These are phyloP conservation scores for Pseudozyma sp. DNA, from an alignment of 1,284 basidiomycete genomes.

Conservation along the genomic window DNA sequence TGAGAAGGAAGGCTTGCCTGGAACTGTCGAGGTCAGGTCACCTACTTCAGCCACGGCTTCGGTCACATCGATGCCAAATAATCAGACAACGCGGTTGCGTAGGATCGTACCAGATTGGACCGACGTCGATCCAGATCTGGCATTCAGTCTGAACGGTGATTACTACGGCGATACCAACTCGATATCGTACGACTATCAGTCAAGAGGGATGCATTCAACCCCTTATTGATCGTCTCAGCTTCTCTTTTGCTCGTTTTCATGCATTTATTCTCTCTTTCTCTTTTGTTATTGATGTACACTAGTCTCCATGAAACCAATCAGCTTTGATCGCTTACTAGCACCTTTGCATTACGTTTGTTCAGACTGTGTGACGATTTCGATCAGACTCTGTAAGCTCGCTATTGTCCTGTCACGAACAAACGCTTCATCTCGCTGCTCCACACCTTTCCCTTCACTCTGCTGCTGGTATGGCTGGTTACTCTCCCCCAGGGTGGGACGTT, in stretches of 20 bases:
- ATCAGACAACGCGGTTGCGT: constrained; percentile 12
- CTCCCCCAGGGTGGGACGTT: constrained; percentile 17
- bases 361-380: constrained; percentile 22
- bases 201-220: constrained; percentile 36
- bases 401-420: constrained; percentile 23
- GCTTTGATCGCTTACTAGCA: not conserved
- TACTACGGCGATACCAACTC: constrained; percentile 35
- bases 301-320: not conserved
- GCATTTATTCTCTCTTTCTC: not conserved
- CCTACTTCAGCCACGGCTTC: constrained; percentile 4
- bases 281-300: constrained; percentile 5
- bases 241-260: not conserved
- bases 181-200: constrained; percentile 49
- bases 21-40: constrained; percentile 10
- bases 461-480: constrained; percentile 41
- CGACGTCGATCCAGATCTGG: constrained; percentile 48
- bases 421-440: constrained; percentile 3
- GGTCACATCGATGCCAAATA: constrained; percentile 16
- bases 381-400: constrained; percentile 10
- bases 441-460: constrained; percentile 1
- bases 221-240: constrained; percentile 19
- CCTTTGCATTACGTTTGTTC: not conserved
- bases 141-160: constrained; percentile 45
- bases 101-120: constrained; percentile 49
- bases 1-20: constrained; percentile 18